Percentiles rank a stretch among this genome's conserved stretches.
phyloP scores from a whole-genome alignment of 305 asterid genomes.

The Fraxinus sp. region DNA sequence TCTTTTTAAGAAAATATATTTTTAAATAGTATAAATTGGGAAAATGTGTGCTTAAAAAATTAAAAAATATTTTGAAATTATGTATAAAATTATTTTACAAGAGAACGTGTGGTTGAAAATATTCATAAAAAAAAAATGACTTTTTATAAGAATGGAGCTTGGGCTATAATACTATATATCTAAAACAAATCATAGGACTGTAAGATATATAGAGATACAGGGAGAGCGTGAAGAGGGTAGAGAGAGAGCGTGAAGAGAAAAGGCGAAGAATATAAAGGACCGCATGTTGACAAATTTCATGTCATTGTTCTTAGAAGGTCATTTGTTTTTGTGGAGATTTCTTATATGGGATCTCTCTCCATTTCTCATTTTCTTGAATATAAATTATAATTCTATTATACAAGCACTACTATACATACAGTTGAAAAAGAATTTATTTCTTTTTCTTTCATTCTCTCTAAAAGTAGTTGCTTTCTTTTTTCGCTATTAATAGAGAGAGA shows the following conservation, averaged over 20 bases:
- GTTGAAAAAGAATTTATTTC: constrained; percentile 23
- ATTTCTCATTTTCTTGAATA: constrained; percentile 32
- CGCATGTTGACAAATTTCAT: constrained; percentile 90
- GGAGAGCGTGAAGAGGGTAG: constrained; percentile 8
- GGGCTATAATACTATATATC: not conserved
- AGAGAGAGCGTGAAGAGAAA: constrained; percentile 37
- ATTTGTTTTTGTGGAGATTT: constrained; percentile 75
- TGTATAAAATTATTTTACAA: too few species aligned
- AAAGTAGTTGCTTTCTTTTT: constrained; percentile 19
- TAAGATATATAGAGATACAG: not conserved
- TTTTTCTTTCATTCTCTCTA: constrained; percentile 15
- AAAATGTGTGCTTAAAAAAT: too few species aligned
- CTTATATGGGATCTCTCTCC: constrained; percentile 71
- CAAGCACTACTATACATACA: constrained; percentile 15
- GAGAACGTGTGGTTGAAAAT: too few species aligned
- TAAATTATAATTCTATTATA: not conserved
- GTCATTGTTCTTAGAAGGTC: constrained; percentile 89
- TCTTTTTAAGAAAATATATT: too few species aligned
- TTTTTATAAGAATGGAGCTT: not conserved
- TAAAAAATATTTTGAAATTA: too few species aligned
- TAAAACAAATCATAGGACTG: constrained; percentile 19
- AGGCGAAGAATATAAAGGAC: constrained; percentile 71
- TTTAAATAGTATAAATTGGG: not conserved
- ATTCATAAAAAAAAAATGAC: too few species aligned
- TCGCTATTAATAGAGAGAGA: constrained; percentile 1